phyloP scores from a whole-genome alignment of 2,329 filamentous ascomycete species.

The Didymella glomerata region DNA sequence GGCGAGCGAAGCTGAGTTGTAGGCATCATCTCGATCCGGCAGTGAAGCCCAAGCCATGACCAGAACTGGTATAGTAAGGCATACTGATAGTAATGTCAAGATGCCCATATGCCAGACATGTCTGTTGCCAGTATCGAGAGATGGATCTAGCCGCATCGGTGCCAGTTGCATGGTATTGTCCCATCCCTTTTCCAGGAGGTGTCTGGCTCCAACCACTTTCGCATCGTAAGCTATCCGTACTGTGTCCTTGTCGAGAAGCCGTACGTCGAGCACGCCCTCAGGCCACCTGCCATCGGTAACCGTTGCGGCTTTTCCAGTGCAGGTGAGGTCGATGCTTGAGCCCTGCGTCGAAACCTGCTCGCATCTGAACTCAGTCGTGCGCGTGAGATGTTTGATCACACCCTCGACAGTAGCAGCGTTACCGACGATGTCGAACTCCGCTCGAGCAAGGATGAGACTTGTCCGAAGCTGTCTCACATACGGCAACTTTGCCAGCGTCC shows the following conservation, averaged over 20 bases:
- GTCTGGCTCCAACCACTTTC: slow-evolving; percentile 58
- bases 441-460: slow-evolving; percentile 70
- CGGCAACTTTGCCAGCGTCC: slow-evolving; percentile 60
- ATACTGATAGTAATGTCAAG: slow-evolving; percentile 46
- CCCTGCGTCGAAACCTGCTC: slow-evolving; percentile 48
- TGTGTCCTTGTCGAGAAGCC: slow-evolving; percentile 26
- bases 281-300: slow-evolving; percentile 35
- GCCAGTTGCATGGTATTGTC: slow-evolving; percentile 53
- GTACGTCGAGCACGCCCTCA: slow-evolving; percentile 32
- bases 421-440: slow-evolving; percentile 69
- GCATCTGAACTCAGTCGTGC: slow-evolving; percentile 70
- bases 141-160: slow-evolving; percentile 55
- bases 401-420: slow-evolving; percentile 34
- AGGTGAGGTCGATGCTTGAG: slow-evolving; percentile 36
- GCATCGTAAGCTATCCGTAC: slow-evolving; percentile 59
- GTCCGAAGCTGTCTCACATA: slow-evolving; percentile 66
- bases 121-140: slow-evolving; percentile 60
- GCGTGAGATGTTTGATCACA: slow-evolving; percentile 62
- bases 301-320: slow-evolving; percentile 14
- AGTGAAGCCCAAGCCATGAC: slow-evolving; percentile 74
- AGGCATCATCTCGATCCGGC: slow-evolving; percentile 56
- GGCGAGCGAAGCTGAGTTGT: slow-evolving; percentile 64
- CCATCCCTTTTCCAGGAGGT: slow-evolving; percentile 53
- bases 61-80: slow-evolving; percentile 58
- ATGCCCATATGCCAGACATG: slow-evolving; percentile 63